Conservation (phyloP, 2,329 filamentous ascomycete genomes). For the Escovopsis sp. region DNA sequence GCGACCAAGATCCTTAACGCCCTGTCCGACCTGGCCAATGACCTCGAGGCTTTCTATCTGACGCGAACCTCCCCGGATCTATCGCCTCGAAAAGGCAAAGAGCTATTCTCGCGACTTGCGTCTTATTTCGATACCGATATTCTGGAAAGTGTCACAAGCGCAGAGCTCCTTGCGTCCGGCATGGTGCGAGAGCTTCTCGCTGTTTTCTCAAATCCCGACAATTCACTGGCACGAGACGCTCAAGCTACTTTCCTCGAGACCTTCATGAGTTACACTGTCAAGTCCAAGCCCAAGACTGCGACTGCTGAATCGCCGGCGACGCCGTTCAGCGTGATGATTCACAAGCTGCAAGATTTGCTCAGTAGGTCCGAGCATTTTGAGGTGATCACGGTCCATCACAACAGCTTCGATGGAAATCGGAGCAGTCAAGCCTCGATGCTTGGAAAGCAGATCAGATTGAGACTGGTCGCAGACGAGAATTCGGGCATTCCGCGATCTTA, state of each 20-base stretch:
- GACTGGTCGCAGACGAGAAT: constrained; percentile 75
- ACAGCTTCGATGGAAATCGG: constrained; percentile 75
- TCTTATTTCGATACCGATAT: constrained; percentile 80
- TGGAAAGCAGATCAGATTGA: constrained; percentile 84
- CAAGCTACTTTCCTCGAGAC: constrained; percentile 76
- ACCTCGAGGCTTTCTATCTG: constrained; percentile 59
- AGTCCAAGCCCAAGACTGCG: constrained; percentile 47
- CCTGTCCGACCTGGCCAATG: constrained; percentile 53
- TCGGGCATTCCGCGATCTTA: constrained; percentile 80
- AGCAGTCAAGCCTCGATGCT: constrained; percentile 92
- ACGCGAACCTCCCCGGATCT: constrained; percentile 31
- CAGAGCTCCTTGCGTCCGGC: constrained; percentile 80
- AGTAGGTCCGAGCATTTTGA: constrained; percentile 97
- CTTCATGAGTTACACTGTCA: constrained; percentile 70
- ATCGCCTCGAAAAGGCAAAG: constrained; percentile 36
- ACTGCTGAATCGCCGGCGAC: constrained; percentile 58
- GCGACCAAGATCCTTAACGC: constrained; percentile 60
- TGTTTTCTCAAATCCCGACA: constrained; percentile 60
- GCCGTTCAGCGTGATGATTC: constrained; percentile 77
- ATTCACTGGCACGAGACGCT: constrained; percentile 46
- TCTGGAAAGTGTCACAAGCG: constrained; percentile 85
- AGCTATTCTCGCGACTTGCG: constrained; percentile 61
- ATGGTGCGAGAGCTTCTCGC: constrained; percentile 73
- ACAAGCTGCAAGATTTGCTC: constrained; percentile 88
- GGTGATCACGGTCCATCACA: constrained; percentile 88